Conservation (phyloP, 2,329 filamentous ascomycete species). For the Neofusicoccum kwambonambiense region DNA sequence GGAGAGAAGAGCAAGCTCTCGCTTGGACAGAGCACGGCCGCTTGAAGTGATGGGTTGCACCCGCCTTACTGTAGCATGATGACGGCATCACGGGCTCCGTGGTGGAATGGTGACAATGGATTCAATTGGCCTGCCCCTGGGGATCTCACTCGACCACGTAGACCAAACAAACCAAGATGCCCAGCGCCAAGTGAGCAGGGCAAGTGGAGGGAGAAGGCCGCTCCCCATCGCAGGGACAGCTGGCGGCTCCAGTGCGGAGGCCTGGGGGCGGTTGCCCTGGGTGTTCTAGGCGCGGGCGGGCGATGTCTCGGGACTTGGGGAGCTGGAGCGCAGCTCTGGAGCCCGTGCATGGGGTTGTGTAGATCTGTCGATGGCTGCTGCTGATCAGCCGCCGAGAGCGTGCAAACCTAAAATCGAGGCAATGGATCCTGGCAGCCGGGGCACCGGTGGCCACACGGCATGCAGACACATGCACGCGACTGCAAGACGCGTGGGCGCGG, state of each 20-base stretch:
- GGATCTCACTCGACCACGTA: neutral
- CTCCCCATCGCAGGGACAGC: neutral
- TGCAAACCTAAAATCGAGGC: neutral
- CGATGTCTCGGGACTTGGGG: neutral
- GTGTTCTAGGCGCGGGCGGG: neutral
- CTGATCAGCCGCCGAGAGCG: conserved; percentile 1
- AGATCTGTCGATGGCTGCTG: conserved; percentile 11
- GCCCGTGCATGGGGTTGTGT: conserved; percentile 2
- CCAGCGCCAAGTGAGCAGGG: neutral
- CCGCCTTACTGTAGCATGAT: neutral
- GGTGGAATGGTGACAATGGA: neutral
- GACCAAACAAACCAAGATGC: neutral
- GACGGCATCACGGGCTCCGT: neutral
- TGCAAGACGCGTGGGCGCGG: neutral
- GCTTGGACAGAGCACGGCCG: neutral
- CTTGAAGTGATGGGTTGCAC: neutral
- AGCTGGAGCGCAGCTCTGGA: neutral
- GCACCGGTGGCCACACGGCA: neutral
- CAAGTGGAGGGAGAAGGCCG: neutral
- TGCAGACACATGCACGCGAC: neutral
- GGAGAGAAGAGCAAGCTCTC: neutral
- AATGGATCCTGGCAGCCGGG: neutral
- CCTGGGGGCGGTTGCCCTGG: neutral
- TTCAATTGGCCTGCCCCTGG: neutral
- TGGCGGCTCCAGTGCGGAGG: neutral